Percentiles rank a stretch among this genome's conserved stretches.
phyloP scores from a whole-genome alignment of 495 filamentous ascomycete genomes.

The Trichoderma gamsii region DNA sequence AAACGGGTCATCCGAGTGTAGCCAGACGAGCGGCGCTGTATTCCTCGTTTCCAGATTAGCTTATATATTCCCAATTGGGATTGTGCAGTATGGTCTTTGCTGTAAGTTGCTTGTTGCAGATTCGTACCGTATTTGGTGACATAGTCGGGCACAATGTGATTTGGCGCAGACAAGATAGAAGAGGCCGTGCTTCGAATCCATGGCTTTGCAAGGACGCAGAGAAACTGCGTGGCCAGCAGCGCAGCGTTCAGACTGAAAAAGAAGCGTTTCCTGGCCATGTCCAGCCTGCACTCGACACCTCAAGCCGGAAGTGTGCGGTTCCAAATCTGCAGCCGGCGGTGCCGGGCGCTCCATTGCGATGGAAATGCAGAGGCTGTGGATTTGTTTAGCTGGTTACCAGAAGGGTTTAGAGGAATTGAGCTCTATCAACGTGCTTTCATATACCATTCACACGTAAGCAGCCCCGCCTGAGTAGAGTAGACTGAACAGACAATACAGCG shows the following conservation, averaged over 20 bases:
- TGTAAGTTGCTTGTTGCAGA: not conserved
- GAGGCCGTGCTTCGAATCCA: not conserved
- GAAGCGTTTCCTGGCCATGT: not conserved
- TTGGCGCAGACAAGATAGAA: not conserved
- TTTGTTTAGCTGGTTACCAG: no score
- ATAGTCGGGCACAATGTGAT: constrained; percentile 15
- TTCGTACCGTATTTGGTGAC: constrained; percentile 17
- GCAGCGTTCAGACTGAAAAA: not conserved
- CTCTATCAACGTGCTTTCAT: no score
- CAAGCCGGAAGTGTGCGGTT: not conserved
- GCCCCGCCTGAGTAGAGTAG: no score
- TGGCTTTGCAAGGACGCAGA: not conserved
- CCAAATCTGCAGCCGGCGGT: not conserved
- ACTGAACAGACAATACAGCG: no score
- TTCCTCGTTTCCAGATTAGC: not conserved
- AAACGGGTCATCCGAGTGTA: constrained; percentile 17
- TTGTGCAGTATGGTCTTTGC: not conserved
- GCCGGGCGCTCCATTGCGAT: not conserved
- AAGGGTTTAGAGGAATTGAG: no score
- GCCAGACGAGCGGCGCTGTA: constrained; percentile 17
- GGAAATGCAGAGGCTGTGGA: no score
- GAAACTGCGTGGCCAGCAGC: not conserved
- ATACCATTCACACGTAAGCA: no score
- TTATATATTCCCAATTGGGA: not conserved
- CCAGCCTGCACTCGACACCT: not conserved